Percentiles rank a stretch among this genome's conserved stretches.
Conservation (phyloP, 192 early-diverging fungal species). For the Phlyctochytrium bullatum region DNA sequence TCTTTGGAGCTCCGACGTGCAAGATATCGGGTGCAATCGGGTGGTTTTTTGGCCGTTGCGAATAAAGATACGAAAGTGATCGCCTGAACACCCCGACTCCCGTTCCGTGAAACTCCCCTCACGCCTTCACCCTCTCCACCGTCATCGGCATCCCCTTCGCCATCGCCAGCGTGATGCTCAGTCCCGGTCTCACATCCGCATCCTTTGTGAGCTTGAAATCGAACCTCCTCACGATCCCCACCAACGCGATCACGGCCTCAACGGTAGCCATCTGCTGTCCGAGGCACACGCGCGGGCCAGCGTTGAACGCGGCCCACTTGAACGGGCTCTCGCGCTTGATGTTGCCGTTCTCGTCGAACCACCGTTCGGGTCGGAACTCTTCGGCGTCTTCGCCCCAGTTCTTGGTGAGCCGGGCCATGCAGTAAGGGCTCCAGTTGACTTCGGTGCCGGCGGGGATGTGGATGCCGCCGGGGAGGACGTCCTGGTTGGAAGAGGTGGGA, state of each 20-base stretch:
- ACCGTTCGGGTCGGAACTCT: constrained; percentile 26
- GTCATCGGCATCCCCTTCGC: too few species aligned
- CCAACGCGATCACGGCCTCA: constrained; percentile 25
- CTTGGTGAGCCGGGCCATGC: constrained; percentile 3
- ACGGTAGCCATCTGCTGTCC: constrained; percentile 31
- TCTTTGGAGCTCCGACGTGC: too few species aligned
- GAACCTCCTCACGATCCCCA: constrained; percentile 16
- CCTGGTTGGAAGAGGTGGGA: not conserved
- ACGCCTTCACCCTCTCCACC: too few species aligned
- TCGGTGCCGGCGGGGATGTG: constrained; percentile 12
- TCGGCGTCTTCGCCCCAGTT: constrained; percentile 23
- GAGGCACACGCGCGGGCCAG: constrained; percentile 25
- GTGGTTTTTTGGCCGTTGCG: too few species aligned
- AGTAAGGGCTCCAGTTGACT: constrained; percentile 2
- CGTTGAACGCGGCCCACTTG: constrained; percentile 4
- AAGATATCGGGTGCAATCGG: too few species aligned
- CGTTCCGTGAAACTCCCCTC: too few species aligned
- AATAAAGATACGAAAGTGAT: too few species aligned
- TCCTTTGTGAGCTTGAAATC: constrained; percentile 21
- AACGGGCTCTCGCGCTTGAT: constrained; percentile 1
- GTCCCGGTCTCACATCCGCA: too few species aligned
- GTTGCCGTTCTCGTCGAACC: constrained; percentile 3
- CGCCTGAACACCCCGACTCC: too few species aligned
- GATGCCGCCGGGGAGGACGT: constrained; percentile 11
- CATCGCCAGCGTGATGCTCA: too few species aligned